phyloP scores from a whole-genome alignment of 2,329 filamentous ascomycete genomes.

The Diaporthe amygdali region DNA sequence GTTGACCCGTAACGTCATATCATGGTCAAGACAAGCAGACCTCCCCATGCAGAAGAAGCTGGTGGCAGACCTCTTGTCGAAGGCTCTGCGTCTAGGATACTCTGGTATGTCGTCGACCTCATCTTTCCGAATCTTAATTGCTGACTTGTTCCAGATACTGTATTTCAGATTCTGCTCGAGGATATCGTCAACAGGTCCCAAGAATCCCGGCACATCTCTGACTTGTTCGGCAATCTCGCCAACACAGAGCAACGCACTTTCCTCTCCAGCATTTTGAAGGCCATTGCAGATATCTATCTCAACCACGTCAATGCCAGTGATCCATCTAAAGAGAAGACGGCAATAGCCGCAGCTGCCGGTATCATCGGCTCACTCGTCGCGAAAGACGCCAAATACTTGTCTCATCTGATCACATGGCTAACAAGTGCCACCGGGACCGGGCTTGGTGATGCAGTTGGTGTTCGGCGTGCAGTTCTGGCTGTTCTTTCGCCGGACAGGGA shows the following conservation, averaged over 20 bases:
- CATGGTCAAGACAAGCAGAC: slow-evolving; percentile 41
- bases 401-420: slow-evolving; percentile 68
- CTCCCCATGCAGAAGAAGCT: slow-evolving; percentile 43
- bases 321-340: slow-evolving; percentile 31
- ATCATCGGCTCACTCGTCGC: slow-evolving; percentile 57
- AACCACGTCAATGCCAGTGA: slow-evolving; percentile 39
- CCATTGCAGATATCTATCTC: slow-evolving; percentile 53
- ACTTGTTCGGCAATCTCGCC: slow-evolving; percentile 42
- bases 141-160: slow-evolving; percentile 40
- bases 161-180: slow-evolving; percentile 44
- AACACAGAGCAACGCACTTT: slow-evolving; percentile 50
- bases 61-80: slow-evolving; percentile 56
- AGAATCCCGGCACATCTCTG: slow-evolving; percentile 34
- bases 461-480: slow-evolving; percentile 70
- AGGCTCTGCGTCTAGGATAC: slow-evolving; percentile 75
- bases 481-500: slow-evolving; percentile 58
- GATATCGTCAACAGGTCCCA: slow-evolving; percentile 36
- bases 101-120: slow-evolving; percentile 54
- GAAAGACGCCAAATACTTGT: slow-evolving; percentile 53
- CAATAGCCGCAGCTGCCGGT: slow-evolving; percentile 63
- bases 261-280: slow-evolving; percentile 44
- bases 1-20: slow-evolving; percentile 69
- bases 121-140: too few relatives aligned
- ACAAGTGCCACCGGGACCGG: slow-evolving; percentile 68
- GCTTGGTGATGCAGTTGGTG: slow-evolving; percentile 65